These are phyloP conservation scores for Naematelia aurantialba DNA, from an alignment of 768 basidiomycete genomes.

Conservation along the genomic window DNA sequence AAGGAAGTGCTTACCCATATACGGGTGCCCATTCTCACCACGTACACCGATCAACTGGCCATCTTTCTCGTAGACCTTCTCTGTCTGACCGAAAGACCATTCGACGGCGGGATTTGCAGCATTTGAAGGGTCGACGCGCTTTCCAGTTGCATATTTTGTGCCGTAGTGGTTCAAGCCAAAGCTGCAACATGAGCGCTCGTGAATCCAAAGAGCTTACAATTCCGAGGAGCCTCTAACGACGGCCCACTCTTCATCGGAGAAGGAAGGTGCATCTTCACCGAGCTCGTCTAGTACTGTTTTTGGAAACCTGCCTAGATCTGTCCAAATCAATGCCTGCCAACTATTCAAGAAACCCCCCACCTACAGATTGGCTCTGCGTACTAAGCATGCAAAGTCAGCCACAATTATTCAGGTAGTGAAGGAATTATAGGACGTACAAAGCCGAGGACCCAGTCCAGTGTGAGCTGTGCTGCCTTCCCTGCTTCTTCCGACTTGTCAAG, in stretches of 20 bases:
- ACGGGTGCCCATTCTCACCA: not conserved
- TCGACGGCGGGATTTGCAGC: not conserved
- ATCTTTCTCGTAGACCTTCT: not conserved
- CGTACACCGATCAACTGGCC: not conserved
- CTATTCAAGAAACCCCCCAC: no score
- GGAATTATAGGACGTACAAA: constrained; percentile 17
- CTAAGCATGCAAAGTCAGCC: not conserved
- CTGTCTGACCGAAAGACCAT: not conserved
- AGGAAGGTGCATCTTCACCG: constrained; percentile 18
- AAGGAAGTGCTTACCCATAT: constrained; percentile 2
- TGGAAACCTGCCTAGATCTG: not conserved
- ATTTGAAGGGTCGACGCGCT: not conserved
- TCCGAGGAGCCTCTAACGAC: constrained; percentile 35
- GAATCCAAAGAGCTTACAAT: no score
- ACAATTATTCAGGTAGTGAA: not conserved
- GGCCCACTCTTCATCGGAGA: constrained; percentile 36
- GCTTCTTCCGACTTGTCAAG: constrained; percentile 17
- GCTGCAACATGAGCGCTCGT: no score
- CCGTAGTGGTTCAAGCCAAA: not conserved
- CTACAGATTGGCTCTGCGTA: not conserved
- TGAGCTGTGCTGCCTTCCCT: constrained; percentile 20
- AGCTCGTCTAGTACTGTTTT: constrained; percentile 11
- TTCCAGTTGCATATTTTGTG: not conserved
- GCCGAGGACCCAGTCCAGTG: constrained; percentile 11
- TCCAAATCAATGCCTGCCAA: no score